These are phyloP conservation scores for Fusarium oligoseptatum DNA, from an alignment of 2,329 filamentous ascomycete genomes.

Conservation along the genomic window DNA sequence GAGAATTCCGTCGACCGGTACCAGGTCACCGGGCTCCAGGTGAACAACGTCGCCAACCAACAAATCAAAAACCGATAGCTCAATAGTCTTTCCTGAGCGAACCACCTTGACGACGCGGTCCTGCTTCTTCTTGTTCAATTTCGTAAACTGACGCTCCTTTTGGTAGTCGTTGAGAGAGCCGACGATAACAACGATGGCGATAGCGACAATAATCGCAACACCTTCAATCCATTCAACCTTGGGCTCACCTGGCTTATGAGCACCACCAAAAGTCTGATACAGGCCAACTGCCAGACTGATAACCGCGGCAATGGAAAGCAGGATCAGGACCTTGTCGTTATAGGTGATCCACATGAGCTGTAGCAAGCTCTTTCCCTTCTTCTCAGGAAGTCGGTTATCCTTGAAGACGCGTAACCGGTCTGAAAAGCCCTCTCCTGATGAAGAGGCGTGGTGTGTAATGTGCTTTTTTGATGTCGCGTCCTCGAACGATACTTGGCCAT, in stretches of 20 bases:
- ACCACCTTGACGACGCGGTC: slow-evolving; percentile 79
- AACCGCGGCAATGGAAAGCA: slow-evolving; percentile 77
- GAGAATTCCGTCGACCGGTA: slow-evolving; percentile 80
- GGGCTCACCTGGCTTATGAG: slow-evolving; percentile 64
- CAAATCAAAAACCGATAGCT: slow-evolving; percentile 78
- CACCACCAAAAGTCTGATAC: slow-evolving; percentile 78
- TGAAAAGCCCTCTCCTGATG: slow-evolving; percentile 54
- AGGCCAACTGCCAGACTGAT: slow-evolving; percentile 81
- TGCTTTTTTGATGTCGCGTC: slow-evolving; percentile 67
- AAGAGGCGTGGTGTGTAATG: slow-evolving; percentile 36
- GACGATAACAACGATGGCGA: slow-evolving; percentile 81
- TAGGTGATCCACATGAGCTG: slow-evolving; percentile 86
- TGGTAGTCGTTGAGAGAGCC: slow-evolving; percentile 85
- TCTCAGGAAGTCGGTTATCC: slow-evolving; percentile 79
- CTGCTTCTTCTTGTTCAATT: slow-evolving; percentile 83
- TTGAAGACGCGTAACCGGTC: slow-evolving; percentile 79
- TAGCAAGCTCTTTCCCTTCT: slow-evolving; percentile 80
- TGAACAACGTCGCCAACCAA: slow-evolving; percentile 78
- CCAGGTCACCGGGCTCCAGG: slow-evolving; percentile 80
- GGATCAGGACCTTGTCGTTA: slow-evolving; percentile 84
- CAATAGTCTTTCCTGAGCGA: slow-evolving; percentile 77
- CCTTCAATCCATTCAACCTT: slow-evolving; percentile 84
- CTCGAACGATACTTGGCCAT: slow-evolving; percentile 78
- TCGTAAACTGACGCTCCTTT: slow-evolving; percentile 84
- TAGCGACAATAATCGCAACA: slow-evolving; percentile 85